A percentile compares a stretch with the other conserved stretches of the same genome.
phyloP scores from a whole-genome alignment of 352 stramenopile genomes.

The Globisporangium spiculum region DNA sequence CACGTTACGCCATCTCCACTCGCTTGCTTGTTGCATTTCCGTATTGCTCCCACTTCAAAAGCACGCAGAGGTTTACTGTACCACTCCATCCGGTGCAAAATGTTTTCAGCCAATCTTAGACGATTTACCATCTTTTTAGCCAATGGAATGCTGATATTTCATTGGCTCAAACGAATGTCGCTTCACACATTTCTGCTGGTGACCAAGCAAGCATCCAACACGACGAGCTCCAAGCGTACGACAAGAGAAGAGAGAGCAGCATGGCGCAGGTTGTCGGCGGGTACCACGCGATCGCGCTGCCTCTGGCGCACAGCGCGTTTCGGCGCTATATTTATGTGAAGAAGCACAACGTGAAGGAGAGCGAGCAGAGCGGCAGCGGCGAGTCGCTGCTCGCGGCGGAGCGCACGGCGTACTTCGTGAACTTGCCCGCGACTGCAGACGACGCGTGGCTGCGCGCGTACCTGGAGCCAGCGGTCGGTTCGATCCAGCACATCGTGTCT shows the following conservation, averaged over 20 bases:
- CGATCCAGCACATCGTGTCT: conserved; percentile 60
- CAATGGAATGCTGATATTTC: background rate
- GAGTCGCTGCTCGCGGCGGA: conserved; percentile 53
- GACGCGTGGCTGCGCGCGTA: conserved; percentile 55
- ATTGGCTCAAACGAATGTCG: conserved; percentile 1
- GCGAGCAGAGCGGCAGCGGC: conserved; percentile 15
- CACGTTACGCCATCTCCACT: background rate
- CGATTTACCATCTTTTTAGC: background rate
- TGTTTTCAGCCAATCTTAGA: conserved; percentile 3
- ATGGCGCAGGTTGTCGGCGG: conserved; percentile 40
- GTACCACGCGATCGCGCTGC: conserved; percentile 76
- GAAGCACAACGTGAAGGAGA: conserved; percentile 57
- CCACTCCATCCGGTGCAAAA: background rate
- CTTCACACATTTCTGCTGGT: background rate
- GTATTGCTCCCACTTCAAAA: background rate
- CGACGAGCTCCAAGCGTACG: background rate
- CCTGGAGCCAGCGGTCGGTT: conserved; percentile 39
- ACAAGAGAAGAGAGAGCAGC: conserved; percentile 4
- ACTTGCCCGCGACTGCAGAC: conserved; percentile 45
- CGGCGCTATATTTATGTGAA: conserved; percentile 76
- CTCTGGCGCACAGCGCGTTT: conserved; percentile 56
- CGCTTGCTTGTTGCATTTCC: background rate
- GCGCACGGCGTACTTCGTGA: conserved; percentile 77
- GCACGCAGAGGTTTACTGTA: background rate
- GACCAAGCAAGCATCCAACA: conserved; percentile 1